Evolutionary conservation across 75 land plant species (phyloP).

Genomic region (Cupressus sempervirens): DNA sequence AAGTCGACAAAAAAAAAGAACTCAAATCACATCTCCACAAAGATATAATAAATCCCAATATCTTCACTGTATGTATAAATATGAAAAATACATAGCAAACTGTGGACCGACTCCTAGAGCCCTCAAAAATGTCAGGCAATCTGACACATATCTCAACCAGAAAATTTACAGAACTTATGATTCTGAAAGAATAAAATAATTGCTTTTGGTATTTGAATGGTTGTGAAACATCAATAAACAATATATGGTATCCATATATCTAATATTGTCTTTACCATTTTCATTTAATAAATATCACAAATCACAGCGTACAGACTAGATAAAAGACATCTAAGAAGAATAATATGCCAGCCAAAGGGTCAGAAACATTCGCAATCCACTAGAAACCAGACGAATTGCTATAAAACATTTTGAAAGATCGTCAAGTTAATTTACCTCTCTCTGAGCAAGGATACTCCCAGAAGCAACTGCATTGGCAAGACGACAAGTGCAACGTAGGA

Average conservation of each 20-base stretch:
- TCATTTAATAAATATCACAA: not conserved
- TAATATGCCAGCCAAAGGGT: not conserved
- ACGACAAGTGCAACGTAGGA: conserved; percentile 64
- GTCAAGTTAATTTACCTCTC: conserved; percentile 41
- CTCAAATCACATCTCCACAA: no score
- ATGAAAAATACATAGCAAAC: not conserved
- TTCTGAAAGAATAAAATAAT: not conserved
- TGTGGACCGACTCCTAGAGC: not conserved
- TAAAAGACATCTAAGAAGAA: not conserved
- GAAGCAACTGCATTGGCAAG: conserved; percentile 75
- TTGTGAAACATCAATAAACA: not conserved
- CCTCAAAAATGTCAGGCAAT: not conserved
- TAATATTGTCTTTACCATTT: not conserved
- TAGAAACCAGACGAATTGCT: not conserved
- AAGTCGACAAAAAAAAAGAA: not conserved
- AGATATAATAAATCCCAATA: no score
- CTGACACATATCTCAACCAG: not conserved
- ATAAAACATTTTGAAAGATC: not conserved
- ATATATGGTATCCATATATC: not conserved
- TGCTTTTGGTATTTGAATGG: not conserved
- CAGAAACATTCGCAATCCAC: not conserved
- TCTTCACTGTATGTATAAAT: no score
- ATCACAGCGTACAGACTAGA: not conserved
- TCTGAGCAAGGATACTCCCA: conserved; percentile 60
- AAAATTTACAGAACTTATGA: not conserved